Evolutionary conservation across 2,329 filamentous ascomycete species (phyloP).

Genomic region (Tothia fuscella): DNA sequence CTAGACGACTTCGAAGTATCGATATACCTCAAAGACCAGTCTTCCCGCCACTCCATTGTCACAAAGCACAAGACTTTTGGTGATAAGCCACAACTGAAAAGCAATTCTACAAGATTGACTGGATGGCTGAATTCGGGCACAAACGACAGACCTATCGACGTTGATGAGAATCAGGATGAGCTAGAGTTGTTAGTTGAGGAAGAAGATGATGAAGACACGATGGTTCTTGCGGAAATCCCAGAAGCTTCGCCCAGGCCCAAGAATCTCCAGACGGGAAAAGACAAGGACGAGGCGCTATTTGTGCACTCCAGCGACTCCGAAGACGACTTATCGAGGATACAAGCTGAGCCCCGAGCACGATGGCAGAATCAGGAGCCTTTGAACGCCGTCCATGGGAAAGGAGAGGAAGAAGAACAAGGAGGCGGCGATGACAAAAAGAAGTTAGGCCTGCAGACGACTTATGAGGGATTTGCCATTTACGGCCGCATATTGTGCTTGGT

Average conservation of each 20-base stretch:
- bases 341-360: background rate
- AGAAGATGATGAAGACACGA: slow-evolving; percentile 44
- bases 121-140: slow-evolving; percentile 30
- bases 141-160: slow-evolving; percentile 30
- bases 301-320: slow-evolving; percentile 11
- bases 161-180: slow-evolving; percentile 22
- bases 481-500: slow-evolving; percentile 85
- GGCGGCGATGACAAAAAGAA: slow-evolving; percentile 77
- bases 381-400: background rate
- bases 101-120: slow-evolving; percentile 35
- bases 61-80: slow-evolving; percentile 67
- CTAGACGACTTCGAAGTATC: slow-evolving; percentile 91
- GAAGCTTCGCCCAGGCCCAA: too few species aligned
- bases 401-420: slow-evolving; percentile 3
- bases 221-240: slow-evolving; percentile 24
- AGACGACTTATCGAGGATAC: slow-evolving; percentile 12
- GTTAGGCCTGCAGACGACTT: slow-evolving; percentile 69
- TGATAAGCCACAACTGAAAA: slow-evolving; percentile 30
- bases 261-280: slow-evolving; percentile 16
- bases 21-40: slow-evolving; percentile 81
- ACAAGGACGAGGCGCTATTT: slow-evolving; percentile 2
- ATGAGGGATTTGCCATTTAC: slow-evolving; percentile 94
- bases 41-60: slow-evolving; percentile 73
- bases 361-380: background rate
- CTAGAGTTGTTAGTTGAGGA: slow-evolving; percentile 42